These are phyloP conservation scores for Spatholobus suberectus DNA, from an alignment of 306 rosid genomes.

Conservation along the genomic window DNA sequence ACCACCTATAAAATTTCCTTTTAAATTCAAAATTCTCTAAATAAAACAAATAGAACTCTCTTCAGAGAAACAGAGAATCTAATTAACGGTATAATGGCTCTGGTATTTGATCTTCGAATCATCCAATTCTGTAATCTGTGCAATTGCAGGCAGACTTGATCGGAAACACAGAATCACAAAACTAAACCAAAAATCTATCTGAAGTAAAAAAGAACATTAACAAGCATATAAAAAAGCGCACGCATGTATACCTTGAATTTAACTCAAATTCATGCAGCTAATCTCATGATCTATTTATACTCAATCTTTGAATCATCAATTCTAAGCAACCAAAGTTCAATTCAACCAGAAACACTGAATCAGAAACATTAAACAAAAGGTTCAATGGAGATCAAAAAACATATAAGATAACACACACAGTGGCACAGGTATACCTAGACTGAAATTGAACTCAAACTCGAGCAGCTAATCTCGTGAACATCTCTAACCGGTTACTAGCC, in stretches of 20 bases:
- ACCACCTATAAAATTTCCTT: not conserved
- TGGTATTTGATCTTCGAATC: not conserved
- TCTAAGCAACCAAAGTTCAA: not conserved
- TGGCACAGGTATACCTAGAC: not conserved
- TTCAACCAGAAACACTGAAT: not conserved
- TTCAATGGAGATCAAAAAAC: constrained; percentile 2
- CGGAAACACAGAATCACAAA: not conserved
- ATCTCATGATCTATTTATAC: constrained; percentile 6
- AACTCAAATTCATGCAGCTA: constrained; percentile 1
- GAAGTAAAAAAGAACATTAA: not conserved
- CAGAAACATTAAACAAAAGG: not conserved
- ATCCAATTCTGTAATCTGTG: not conserved
- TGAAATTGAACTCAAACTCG: constrained; percentile 13
- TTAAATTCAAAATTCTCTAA: constrained; percentile 10
- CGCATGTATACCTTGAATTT: not conserved
- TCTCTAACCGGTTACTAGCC: not conserved
- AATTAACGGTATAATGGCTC: not conserved
- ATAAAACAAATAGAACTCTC: constrained; percentile 28
- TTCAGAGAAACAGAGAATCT: constrained; percentile 1
- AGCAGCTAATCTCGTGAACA: not conserved
- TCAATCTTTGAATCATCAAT: not conserved
- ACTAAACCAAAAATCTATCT: not conserved
- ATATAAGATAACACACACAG: not conserved
- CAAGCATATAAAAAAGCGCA: not conserved
- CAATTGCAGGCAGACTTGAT: not conserved